A percentile compares a stretch with the other conserved stretches of the same genome.
These are phyloP conservation scores for Kwoniella bestiolae DNA, from an alignment of 768 basidiomycete species.

Conservation along the genomic window DNA sequence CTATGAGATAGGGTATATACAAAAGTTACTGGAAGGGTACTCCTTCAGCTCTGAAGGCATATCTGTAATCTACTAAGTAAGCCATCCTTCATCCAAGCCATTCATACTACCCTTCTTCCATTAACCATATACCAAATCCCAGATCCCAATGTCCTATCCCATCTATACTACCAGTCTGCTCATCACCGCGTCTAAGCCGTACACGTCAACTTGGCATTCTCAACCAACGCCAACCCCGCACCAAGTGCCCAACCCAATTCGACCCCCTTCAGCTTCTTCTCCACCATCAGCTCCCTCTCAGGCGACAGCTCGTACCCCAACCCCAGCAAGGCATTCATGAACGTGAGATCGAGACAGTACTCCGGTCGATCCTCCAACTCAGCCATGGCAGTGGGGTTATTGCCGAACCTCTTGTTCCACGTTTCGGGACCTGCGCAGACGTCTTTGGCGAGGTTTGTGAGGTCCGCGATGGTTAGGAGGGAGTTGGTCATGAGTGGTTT, in stretches of 20 bases:
- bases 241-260: constrained; percentile 94
- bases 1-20: no score
- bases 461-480: constrained; percentile 63
- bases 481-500: constrained; percentile 67
- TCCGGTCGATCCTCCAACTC: constrained; percentile 85
- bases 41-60: no score
- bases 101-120: no score
- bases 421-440: constrained; percentile 72
- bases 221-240: constrained; percentile 61
- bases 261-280: constrained; percentile 84
- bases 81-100: no score
- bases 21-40: no score
- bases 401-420: constrained; percentile 62
- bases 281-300: constrained; percentile 67
- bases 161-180: neutral
- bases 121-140: neutral
- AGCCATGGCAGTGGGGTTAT: constrained; percentile 61
- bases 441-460: constrained; percentile 68
- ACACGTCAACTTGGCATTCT: constrained; percentile 56
- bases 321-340: constrained; percentile 84
- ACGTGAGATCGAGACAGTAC: constrained; percentile 94
- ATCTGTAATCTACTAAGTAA: no score
- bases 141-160: neutral
- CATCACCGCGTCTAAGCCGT: constrained; percentile 34
- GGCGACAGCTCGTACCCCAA: constrained; percentile 88